These are phyloP conservation scores for Alliaria petiolata DNA, from an alignment of 345 rosid species.

Conservation along the genomic window DNA sequence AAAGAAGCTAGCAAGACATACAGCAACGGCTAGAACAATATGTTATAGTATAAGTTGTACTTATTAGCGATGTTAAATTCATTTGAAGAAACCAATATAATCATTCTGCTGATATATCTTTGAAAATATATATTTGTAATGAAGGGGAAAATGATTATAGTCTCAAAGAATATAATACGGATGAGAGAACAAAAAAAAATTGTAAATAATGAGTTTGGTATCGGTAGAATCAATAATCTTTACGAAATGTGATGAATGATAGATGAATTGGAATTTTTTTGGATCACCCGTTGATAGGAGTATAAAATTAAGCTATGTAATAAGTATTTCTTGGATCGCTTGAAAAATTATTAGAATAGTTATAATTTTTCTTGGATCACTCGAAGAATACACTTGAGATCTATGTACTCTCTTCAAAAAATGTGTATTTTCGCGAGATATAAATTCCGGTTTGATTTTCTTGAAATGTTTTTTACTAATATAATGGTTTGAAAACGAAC, in stretches of 20 bases:
- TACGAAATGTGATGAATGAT: conserved; percentile 35
- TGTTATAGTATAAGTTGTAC: too few species aligned
- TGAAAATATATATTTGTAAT: too few species aligned
- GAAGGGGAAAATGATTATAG: too few species aligned
- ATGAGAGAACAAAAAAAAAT: conserved; percentile 37
- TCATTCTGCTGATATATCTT: too few species aligned
- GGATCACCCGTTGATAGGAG: conserved; percentile 13
- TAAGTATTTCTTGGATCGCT: too few species aligned
- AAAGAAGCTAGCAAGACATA: neutral
- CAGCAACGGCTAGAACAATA: neutral
- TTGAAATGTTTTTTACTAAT: too few species aligned
- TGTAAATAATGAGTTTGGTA: conserved; percentile 47
- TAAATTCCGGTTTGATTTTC: too few species aligned
- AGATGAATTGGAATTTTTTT: conserved; percentile 5
- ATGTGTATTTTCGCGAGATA: neutral
- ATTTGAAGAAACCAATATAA: too few species aligned
- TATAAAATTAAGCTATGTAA: neutral
- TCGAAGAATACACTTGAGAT: conserved; percentile 16
- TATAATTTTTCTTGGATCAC: conserved; percentile 24
- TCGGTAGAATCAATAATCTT: conserved; percentile 80
- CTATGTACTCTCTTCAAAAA: neutral
- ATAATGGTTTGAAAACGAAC: too few species aligned
- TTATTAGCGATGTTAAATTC: too few species aligned
- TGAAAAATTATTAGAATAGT: too few species aligned
- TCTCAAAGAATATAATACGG: too few species aligned